Evolutionary conservation across 352 stramenopile species (phyloP).

Genomic region (Pythium aquatile): DNA sequence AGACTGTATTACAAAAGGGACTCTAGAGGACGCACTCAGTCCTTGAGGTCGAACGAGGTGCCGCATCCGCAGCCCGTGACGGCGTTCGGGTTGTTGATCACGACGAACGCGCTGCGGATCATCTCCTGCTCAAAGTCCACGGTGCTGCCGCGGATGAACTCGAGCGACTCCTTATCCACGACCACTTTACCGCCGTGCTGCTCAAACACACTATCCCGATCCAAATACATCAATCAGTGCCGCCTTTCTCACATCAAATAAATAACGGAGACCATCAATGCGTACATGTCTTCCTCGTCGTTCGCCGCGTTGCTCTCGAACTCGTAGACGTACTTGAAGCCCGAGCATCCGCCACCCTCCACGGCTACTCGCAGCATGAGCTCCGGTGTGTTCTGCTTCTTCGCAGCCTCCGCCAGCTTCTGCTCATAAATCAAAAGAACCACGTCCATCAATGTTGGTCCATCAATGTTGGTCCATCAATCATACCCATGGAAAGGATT

Average conservation of each 20-base stretch:
- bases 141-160: slow-evolving; percentile 92
- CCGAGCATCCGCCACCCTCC: slow-evolving; percentile 91
- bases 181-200: slow-evolving; percentile 86
- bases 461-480: background rate
- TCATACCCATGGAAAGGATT: too few species aligned
- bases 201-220: slow-evolving; percentile 73
- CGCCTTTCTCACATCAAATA: background rate
- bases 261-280: background rate
- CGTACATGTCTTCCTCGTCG: slow-evolving; percentile 53
- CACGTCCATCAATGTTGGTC: slow-evolving; percentile 3
- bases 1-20: background rate
- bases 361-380: slow-evolving; percentile 88
- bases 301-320: slow-evolving; percentile 67
- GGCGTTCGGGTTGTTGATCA: slow-evolving; percentile 97
- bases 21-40: slow-evolving; percentile 32
- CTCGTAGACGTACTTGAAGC: slow-evolving; percentile 93
- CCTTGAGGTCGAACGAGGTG: slow-evolving; percentile 97
- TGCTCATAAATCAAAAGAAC: slow-evolving; percentile 14
- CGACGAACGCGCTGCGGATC: slow-evolving; percentile 95
- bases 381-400: slow-evolving; percentile 52
- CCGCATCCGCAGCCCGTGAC: slow-evolving; percentile 97
- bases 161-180: slow-evolving; percentile 92
- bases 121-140: slow-evolving; percentile 98
- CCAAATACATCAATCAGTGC: background rate
- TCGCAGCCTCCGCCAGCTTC: slow-evolving; percentile 57